Conservation (phyloP, 1,284 basidiomycete species). For the Schizophyllum amplum region DNA sequence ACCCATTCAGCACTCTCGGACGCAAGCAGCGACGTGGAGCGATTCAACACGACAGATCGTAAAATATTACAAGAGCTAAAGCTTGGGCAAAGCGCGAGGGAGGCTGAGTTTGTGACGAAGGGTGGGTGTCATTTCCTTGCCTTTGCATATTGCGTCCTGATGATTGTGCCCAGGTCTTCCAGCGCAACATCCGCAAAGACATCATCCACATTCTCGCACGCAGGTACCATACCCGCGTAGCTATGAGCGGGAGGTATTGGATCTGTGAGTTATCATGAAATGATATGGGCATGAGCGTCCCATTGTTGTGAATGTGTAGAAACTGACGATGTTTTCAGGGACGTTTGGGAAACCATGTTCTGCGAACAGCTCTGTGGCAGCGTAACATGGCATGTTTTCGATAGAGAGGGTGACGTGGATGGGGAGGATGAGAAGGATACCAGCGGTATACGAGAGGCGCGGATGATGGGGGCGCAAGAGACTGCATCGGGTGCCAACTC, state of each 20-base stretch:
- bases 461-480: no score
- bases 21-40: background rate
- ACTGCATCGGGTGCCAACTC: no score
- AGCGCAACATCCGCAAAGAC: slow-evolving; percentile 33
- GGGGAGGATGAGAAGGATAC: no score
- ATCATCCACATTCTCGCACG: slow-evolving; percentile 40
- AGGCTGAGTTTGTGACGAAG: slow-evolving; percentile 46
- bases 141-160: background rate
- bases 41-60: slow-evolving; percentile 50
- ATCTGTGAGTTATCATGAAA: slow-evolving; percentile 42
- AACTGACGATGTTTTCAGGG: slow-evolving; percentile 28
- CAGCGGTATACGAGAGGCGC: no score
- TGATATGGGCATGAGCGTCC: no score
- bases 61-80: slow-evolving; percentile 49
- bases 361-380: slow-evolving; percentile 44
- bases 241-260: slow-evolving; percentile 51
- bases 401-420: slow-evolving; percentile 23
- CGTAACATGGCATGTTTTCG: slow-evolving; percentile 54
- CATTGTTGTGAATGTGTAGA: no score
- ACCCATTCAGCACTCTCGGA: background rate
- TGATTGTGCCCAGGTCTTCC: slow-evolving; percentile 6
- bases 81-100: slow-evolving; percentile 39
- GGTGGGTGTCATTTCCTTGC: slow-evolving; percentile 15
- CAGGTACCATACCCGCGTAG: slow-evolving; percentile 60
- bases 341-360: slow-evolving; percentile 59